Percentiles rank a stretch among this genome's conserved stretches.
Conservation (phyloP, 164 flowering plant genomes). For the Vitis amurensis region DNA sequence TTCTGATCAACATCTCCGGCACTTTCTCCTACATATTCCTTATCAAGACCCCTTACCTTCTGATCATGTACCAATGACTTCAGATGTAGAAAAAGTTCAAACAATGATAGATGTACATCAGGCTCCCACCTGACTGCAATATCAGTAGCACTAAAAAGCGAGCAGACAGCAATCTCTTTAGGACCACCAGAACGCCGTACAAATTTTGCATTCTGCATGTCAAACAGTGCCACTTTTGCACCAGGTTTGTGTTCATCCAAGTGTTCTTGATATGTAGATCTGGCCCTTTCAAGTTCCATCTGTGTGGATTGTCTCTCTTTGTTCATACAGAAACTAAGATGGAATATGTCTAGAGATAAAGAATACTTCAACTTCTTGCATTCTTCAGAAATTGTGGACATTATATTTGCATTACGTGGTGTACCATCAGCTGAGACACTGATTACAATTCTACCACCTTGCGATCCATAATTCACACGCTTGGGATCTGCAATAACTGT, state of each 20-base stretch:
- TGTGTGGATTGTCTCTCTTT: constrained; percentile 85
- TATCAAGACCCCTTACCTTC: constrained; percentile 46
- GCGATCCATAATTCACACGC: constrained; percentile 95
- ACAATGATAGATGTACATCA: constrained; percentile 77
- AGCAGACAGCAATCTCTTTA: constrained; percentile 80
- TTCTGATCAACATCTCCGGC: constrained; percentile 31
- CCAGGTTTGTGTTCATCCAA: constrained; percentile 44
- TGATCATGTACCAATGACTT: constrained; percentile 55
- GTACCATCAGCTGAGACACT: constrained; percentile 83
- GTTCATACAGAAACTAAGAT: constrained; percentile 68
- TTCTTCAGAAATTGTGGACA: constrained; percentile 55
- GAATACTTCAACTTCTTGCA: constrained; percentile 57
- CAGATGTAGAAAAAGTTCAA: constrained; percentile 72
- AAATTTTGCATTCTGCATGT: constrained; percentile 94
- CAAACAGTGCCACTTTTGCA: constrained; percentile 69
- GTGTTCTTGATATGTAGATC: constrained; percentile 73
- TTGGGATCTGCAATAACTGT: constrained; percentile 79
- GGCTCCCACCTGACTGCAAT: constrained; percentile 94
- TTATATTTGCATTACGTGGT: constrained; percentile 69
- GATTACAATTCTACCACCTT: constrained; percentile 77
- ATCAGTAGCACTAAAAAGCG: constrained; percentile 94
- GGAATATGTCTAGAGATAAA: constrained; percentile 76
- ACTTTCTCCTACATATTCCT: constrained; percentile 26
- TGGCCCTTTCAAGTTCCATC: constrained; percentile 89
- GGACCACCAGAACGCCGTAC: constrained; percentile 84